Evolutionary conservation across 352 stramenopile genomes (phyloP).

Genomic region (Phytophthora hibernalis): DNA sequence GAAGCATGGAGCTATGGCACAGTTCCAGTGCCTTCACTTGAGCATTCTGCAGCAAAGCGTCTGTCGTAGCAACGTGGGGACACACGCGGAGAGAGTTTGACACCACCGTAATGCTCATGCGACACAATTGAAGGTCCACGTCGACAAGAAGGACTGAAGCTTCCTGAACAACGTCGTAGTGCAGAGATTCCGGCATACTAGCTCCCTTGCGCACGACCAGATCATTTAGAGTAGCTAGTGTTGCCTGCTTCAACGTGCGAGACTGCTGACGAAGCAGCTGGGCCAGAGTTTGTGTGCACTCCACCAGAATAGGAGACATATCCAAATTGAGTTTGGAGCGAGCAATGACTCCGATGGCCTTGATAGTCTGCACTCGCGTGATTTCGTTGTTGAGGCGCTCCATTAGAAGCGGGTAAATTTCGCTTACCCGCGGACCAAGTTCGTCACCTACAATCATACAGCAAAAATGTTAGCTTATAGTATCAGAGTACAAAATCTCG

Average conservation of each 20-base stretch:
- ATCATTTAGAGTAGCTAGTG: constrained; percentile 92
- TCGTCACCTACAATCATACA: constrained; percentile 64
- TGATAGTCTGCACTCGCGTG: constrained; percentile 97
- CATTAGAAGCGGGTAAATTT: constrained; percentile 93
- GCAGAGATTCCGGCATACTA: constrained; percentile 77
- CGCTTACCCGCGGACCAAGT: constrained; percentile 76
- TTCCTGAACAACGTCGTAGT: constrained; percentile 92
- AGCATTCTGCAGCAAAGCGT: constrained; percentile 70
- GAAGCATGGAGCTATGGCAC: constrained; percentile 93
- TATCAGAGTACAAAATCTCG: not conserved
- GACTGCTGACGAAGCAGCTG: constrained; percentile 95
- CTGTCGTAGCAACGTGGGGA: constrained; percentile 57
- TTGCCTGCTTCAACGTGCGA: constrained; percentile 94
- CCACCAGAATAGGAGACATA: constrained; percentile 91
- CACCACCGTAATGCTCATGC: constrained; percentile 92
- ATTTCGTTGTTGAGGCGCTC: constrained; percentile 98
- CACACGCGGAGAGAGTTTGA: constrained; percentile 78
- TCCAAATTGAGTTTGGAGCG: constrained; percentile 89
- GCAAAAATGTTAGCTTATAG: constrained; percentile 15
- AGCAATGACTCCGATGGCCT: constrained; percentile 93
- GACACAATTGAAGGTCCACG: constrained; percentile 97
- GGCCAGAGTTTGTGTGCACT: constrained; percentile 89
- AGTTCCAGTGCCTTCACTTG: constrained; percentile 88
- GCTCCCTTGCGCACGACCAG: constrained; percentile 85
- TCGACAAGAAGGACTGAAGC: constrained; percentile 92